Evolutionary conservation across 2,329 filamentous ascomycete species (phyloP), one percentile per base, ranked within the genome.

Genomic region (Arthroderma sp.): DNA sequence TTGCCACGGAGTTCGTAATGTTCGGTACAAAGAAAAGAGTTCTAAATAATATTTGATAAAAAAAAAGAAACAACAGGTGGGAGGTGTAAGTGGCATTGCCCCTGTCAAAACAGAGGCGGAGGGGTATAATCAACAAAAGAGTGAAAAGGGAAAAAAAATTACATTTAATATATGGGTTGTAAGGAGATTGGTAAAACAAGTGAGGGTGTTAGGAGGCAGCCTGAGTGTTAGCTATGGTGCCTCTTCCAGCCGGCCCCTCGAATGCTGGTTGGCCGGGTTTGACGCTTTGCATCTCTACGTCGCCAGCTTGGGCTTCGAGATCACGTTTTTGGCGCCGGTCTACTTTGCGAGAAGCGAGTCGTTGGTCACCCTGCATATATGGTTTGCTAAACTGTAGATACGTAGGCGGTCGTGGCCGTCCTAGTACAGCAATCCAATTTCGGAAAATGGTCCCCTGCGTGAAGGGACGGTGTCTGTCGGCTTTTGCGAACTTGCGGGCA

Each of bases 401-500:
- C 0, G 84, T 89, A 5, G 89, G 88, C 15, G 86, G 80, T 15
- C 88, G 76, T 8, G 91, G 88, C 40, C 89, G 80, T 53, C 80
- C 82, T 41, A 96, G 70, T 8, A 95, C 87, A 5, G 80, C 75
- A 33, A 84, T 64, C 75, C 85, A 87, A 63, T 98, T 98, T 56
- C 74, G 81, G 56, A 83, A 63, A 40, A 82, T 69, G 53, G 70
- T 82, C 32, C 80, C 81, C 58, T 93, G 87, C 1, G 80, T 88
- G 56, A 94, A 98, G 1, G 91, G 86, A 37, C 88, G 74, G 64
- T 94, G 93, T 8, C 91, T 79, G 61, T 98, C 89, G 55, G 83
- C 82, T 66, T 91, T 93, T 51, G 82, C 70, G 61, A 98, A 96
- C 64, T 96, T 96, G 65, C 94, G 86, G 4, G 84, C 88, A 65